phyloP scores from a whole-genome alignment of 371 early-diverging fungal species.

The Nematocida sp. region DNA sequence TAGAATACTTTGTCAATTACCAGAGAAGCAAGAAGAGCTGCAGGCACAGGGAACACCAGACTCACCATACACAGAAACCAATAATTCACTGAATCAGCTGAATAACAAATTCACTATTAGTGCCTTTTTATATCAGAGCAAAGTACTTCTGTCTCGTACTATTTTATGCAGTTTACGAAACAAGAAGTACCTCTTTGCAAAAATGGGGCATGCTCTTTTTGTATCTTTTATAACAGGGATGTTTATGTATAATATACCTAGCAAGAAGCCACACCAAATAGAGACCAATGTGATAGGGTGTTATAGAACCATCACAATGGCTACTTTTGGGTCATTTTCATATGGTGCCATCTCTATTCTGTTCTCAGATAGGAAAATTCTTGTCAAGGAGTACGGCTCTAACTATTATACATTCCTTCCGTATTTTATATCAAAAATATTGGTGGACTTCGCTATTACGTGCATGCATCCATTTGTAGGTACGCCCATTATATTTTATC shows the following conservation, averaged over 20 bases:
- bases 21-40: background rate
- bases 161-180: conserved; percentile 41
- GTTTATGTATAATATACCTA: conserved; percentile 57
- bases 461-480: conserved; percentile 48
- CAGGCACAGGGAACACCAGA: background rate
- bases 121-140: conserved; percentile 2
- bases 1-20: conserved; percentile 43
- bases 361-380: conserved; percentile 50
- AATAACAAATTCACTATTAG: background rate
- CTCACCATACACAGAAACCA: background rate
- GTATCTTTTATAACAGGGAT: conserved; percentile 42
- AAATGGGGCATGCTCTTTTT: conserved; percentile 38
- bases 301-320: conserved; percentile 45
- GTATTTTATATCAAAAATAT: conserved; percentile 58
- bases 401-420: conserved; percentile 58
- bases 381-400: conserved; percentile 53
- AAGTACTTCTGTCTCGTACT: conserved; percentile 39
- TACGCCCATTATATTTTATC: conserved; percentile 28
- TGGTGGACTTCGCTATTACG: conserved; percentile 50
- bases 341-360: conserved; percentile 57
- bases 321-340: conserved; percentile 57
- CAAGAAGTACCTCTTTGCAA: conserved; percentile 54
- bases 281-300: conserved; percentile 57
- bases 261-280: conserved; percentile 7
- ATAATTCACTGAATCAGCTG: background rate